Base-by-base conservation (phyloP, 2,329 filamentous ascomycete genomes). In the Chrysoporthe cubensis region DNA sequence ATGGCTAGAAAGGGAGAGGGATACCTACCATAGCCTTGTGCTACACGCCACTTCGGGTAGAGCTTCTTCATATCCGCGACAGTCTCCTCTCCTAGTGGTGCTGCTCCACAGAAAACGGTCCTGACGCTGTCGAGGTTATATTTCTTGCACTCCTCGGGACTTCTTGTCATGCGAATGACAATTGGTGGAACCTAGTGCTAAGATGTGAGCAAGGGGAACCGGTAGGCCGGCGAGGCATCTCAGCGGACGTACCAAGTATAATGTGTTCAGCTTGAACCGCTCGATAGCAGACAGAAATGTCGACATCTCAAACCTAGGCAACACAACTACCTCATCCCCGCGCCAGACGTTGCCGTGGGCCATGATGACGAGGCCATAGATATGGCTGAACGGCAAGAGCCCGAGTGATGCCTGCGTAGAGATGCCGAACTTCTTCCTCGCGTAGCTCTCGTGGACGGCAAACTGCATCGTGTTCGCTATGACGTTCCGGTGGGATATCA, bases 361-460 rank as follows among this genome's bases (percentile, higher is more conserved):
- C 65, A 92, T 87, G 6, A 93, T 87, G 3, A 95, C 86, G 13
- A 96, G 79, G 0, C 86, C 87, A 74, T 95, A 96, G 71, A 96
- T 96, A 74, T 96, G 93, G 71, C 90, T 94, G 74, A 93, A 88
- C 0, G 92, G 92, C 0, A 95, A 81, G n/a, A 95, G 81, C 5
- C 91, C 92, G 0, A 94, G 84, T 1, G 77, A 80, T 26, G 85
- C 77, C 67, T 85, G 79, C 0, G 78, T 82, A 4, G 76, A 75
- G 54, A 84, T 69, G 14, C 75, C 75, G 4, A 76, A 72, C 43
- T 75, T 72, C 70, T 78, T 76, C 69, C 82, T 76, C n/a, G 76
- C 66, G 64, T 80, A 72, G 68, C 75, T 60, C 63, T 85, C 77
- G 65, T 77, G 88, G 0, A 83, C 75, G 7, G 74, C 75, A 65